Evolutionary conservation across 2,329 filamentous ascomycete species (phyloP), one percentile per base, ranked within the genome.

Genomic region (Diaporthe citrichinensis): DNA sequence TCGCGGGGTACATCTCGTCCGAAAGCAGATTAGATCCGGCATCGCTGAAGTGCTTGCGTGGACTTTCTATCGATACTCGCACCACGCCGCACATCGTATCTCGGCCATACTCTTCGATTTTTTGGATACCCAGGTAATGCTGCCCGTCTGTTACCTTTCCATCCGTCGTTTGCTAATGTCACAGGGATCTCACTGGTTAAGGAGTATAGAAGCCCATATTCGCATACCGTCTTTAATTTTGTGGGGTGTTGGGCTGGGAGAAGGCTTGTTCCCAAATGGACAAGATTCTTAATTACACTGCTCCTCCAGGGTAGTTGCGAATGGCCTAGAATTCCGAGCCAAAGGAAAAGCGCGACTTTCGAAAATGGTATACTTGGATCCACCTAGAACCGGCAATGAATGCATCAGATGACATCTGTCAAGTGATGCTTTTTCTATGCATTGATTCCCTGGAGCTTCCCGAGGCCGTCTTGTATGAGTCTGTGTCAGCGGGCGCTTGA

Each of bases 341-440:
- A 12, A 12, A 12, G 7, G 0, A 59, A 59, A n/a, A 1, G n/a
- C 6, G n/a, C 31, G 23, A 17, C 8, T 20, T 68, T 20, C 10
- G 23, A 53, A 8, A 12, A 8, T 6, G 2, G 9, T 0, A 20
- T 23, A 15, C 12, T 17, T 39, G 9, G 39, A 49, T 17, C 31
- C n/a, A 9, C 14, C 23, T 15, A 23, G 46, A 7, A n/a, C 36
- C n/a, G 10, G 58, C 9, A 41, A 2, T 68, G 46, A 7, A 44
- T 36, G 41, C 65, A 68, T 68, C 65, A 53, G 46, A 53, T n/a
- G 23, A 39, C 23, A 53, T 49, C 46, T 68, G 65, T 41, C 23
- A 39, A 36, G 34, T 53, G 46, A 68, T 39, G 12, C 41, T 65
- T 28, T 68, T 53, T 8, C 46, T 28, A 53, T 53, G 46, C 46